Conservation (phyloP, 2,329 filamentous ascomycete species). For the Epichloe uncinata region DNA sequence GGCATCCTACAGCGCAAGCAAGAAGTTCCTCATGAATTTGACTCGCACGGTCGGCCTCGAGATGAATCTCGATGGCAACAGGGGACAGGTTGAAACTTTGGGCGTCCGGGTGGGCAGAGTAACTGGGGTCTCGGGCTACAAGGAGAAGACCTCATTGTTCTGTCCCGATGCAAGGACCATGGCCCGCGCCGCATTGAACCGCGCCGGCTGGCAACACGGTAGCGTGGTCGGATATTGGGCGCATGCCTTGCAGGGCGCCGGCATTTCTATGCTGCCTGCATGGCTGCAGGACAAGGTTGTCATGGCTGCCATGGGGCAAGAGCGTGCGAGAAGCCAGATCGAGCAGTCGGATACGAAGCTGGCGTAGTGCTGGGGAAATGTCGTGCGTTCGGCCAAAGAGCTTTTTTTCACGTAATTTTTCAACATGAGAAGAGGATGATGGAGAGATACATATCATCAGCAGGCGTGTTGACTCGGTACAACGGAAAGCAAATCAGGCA, state of each 20-base stretch:
- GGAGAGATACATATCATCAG: no score
- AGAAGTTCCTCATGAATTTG: conserved; percentile 26
- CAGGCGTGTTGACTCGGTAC: no score
- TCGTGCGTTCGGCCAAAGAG: no score
- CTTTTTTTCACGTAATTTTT: no score
- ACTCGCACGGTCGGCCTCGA: conserved; percentile 28
- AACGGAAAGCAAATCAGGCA: neutral
- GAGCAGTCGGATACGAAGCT: no score
- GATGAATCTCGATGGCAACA: conserved; percentile 15
- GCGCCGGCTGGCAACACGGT: conserved; percentile 8
- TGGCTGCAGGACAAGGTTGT: neutral
- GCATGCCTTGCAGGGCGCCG: conserved; percentile 8
- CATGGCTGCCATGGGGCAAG: neutral
- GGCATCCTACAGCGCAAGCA: conserved; percentile 29
- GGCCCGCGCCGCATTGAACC: conserved; percentile 5
- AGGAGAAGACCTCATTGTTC: conserved; percentile 9
- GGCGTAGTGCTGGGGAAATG: neutral
- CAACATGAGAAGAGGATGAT: no score
- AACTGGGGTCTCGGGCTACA: conserved; percentile 8
- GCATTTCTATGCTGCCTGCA: neutral
- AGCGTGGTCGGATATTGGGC: conserved; percentile 9
- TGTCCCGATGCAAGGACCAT: conserved; percentile 8
- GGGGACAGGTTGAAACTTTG: neutral
- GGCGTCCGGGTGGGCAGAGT: conserved; percentile 4
- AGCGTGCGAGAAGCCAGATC: neutral